A percentile compares a stretch with the other conserved stretches of the same genome.
Evolutionary conservation across 805 yeast species (phyloP).

Genomic region (Ogataea henricii): DNA sequence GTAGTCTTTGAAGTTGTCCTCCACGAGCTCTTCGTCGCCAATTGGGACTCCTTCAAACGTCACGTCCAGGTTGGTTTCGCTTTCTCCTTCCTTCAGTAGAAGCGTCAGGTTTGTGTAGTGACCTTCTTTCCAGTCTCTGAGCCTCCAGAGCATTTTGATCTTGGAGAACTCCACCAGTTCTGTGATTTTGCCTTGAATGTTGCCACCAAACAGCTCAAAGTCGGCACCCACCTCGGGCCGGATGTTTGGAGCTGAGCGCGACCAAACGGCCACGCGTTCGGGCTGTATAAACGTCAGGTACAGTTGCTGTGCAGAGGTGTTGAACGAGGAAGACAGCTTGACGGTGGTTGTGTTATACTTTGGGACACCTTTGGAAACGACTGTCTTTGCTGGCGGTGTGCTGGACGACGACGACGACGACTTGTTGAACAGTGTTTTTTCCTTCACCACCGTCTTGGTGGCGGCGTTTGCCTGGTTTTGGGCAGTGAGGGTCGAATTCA

Average conservation of each 20-base stretch:
- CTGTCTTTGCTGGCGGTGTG: slow-evolving; percentile 14
- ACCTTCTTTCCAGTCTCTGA: slow-evolving; percentile 84
- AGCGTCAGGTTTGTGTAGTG: slow-evolving; percentile 73
- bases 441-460: slow-evolving; percentile 30
- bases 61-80: slow-evolving; percentile 81
- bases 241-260: slow-evolving; percentile 69
- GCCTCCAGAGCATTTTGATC: slow-evolving; percentile 82
- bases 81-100: slow-evolving; percentile 71
- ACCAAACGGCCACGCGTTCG: slow-evolving; percentile 85
- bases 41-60: slow-evolving; percentile 87
- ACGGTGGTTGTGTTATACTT: slow-evolving; percentile 81
- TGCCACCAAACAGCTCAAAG: slow-evolving; percentile 83
- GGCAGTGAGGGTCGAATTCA: slow-evolving; percentile 55
- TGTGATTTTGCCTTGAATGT: slow-evolving; percentile 69
- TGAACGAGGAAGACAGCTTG: slow-evolving; percentile 76
- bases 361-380: slow-evolving; percentile 40
- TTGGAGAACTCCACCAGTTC: slow-evolving; percentile 58
- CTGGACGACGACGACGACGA: slow-evolving; percentile 10
- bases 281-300: slow-evolving; percentile 77
- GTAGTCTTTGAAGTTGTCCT: slow-evolving; percentile 82
- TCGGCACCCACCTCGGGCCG: slow-evolving; percentile 60
- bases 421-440: slow-evolving; percentile 33
- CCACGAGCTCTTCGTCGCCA: slow-evolving; percentile 90
- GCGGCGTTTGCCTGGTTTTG: slow-evolving; percentile 43
- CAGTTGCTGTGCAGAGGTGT: slow-evolving; percentile 84